Evolutionary conservation across 805 yeast genomes (phyloP).

Genomic region (Wickerhamomyces strasburgensis): DNA sequence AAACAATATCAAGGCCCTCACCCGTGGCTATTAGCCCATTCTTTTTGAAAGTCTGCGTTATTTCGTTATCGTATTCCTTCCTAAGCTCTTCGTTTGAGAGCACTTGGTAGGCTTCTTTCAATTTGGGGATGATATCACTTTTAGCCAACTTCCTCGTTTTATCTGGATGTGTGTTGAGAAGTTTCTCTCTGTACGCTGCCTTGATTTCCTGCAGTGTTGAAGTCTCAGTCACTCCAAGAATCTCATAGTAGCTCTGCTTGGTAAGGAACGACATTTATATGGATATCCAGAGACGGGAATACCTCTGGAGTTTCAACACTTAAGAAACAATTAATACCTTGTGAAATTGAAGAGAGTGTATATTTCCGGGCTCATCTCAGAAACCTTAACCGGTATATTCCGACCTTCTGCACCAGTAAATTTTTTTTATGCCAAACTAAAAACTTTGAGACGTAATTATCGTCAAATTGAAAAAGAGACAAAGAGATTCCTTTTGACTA

Average conservation of each 20-base stretch:
- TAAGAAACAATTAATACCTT: too few relatives aligned
- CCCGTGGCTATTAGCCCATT: constrained; percentile 39
- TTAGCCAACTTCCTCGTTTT: constrained; percentile 33
- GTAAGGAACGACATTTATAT: neutral
- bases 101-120: constrained; percentile 62
- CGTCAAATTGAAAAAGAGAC: too few relatives aligned
- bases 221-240: constrained; percentile 45
- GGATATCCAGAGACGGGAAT: too few relatives aligned
- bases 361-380: neutral
- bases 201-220: constrained; percentile 42
- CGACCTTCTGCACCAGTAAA: constrained; percentile 1
- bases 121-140: constrained; percentile 33
- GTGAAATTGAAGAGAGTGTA: too few relatives aligned
- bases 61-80: constrained; percentile 45
- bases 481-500: neutral
- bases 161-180: constrained; percentile 77
- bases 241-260: constrained; percentile 43
- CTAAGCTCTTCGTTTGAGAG: constrained; percentile 40
- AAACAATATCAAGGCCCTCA: constrained; percentile 64
- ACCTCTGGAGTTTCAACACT: too few relatives aligned
- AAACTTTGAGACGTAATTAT: too few relatives aligned
- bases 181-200: constrained; percentile 55
- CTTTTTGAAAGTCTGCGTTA: constrained; percentile 30
- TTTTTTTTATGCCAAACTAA: constrained; percentile 4
- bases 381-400: constrained; percentile 2